Evolutionary conservation across 2,329 filamentous ascomycete species (phyloP).

Genomic region (Colletotrichum gloeosporioides): DNA sequence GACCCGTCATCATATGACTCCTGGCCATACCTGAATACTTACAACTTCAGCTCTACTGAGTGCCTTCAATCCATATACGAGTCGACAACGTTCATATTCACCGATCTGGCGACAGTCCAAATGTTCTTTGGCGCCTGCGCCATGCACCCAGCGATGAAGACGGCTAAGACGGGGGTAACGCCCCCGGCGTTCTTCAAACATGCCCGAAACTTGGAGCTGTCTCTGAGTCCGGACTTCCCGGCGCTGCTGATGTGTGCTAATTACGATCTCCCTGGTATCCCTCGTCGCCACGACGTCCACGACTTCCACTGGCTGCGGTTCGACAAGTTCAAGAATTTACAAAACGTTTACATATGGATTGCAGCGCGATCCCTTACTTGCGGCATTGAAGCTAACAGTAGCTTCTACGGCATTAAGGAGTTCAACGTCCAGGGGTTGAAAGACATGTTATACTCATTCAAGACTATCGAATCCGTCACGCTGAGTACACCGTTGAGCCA

Average conservation of each 20-base stretch:
- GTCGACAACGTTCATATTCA: conserved; percentile 5
- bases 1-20: background rate
- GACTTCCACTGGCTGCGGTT: conserved; percentile 8
- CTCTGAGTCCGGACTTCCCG: background rate
- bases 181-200: background rate
- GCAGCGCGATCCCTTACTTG: background rate
- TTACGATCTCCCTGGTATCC: background rate
- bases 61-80: conserved; percentile 4
- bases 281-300: background rate
- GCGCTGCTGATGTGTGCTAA: background rate
- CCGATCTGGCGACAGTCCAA: background rate
- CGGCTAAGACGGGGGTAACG: background rate
- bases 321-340: background rate
- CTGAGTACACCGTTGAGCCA: background rate
- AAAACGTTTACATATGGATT: background rate
- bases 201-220: background rate
- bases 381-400: background rate
- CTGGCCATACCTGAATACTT: background rate
- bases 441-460: background rate
- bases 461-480: background rate
- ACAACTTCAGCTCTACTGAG: background rate
- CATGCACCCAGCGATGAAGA: background rate
- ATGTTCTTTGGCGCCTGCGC: background rate
- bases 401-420: background rate
- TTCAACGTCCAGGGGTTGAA: background rate